Percentiles rank a stretch among this genome's conserved stretches.
phyloP scores from a whole-genome alignment of 768 basidiomycete genomes.

The Dioszegia crocea region DNA sequence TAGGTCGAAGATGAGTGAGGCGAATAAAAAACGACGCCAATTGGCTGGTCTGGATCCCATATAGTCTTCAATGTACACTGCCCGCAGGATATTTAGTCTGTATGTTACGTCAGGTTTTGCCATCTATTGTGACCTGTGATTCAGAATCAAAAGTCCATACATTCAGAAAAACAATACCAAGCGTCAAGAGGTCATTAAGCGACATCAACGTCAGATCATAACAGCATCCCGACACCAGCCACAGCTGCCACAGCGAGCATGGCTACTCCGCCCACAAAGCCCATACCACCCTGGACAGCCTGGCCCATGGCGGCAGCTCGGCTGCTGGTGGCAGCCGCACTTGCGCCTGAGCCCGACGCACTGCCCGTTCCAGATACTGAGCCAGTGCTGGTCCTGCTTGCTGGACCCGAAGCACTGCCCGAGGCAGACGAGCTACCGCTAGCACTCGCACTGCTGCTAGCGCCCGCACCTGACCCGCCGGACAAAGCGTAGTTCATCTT shows the following conservation, averaged over 20 bases:
- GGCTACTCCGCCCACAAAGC: slow-evolving; percentile 10
- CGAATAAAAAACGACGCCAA: too few relatives aligned
- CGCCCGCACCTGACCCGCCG: not conserved
- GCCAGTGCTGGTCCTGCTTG: slow-evolving; percentile 11
- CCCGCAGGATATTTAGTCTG: too few relatives aligned
- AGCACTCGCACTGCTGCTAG: slow-evolving; percentile 1
- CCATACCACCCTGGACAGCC: slow-evolving; percentile 5
- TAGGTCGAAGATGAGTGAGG: too few relatives aligned
- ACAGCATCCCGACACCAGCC: slow-evolving; percentile 20
- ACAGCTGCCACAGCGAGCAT: slow-evolving; percentile 16
- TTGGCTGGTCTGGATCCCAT: too few relatives aligned
- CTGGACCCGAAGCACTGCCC: not conserved
- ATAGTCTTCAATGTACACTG: too few relatives aligned
- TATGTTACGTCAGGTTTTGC: too few relatives aligned
- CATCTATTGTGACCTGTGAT: too few relatives aligned
- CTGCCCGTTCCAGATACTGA: slow-evolving; percentile 9
- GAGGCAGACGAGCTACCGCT: not conserved
- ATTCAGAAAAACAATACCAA: not conserved
- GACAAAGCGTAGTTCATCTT: slow-evolving; percentile 45
- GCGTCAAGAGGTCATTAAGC: not conserved
- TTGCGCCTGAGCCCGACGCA: slow-evolving; percentile 1
- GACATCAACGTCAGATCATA: slow-evolving; percentile 5
- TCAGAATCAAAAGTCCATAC: too few relatives aligned
- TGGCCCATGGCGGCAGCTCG: slow-evolving; percentile 7
- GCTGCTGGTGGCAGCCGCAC: slow-evolving; percentile 6